A percentile compares a stretch with the other conserved stretches of the same genome.
phyloP scores from a whole-genome alignment of 257 asterid species.

The Linaria vulgaris region DNA sequence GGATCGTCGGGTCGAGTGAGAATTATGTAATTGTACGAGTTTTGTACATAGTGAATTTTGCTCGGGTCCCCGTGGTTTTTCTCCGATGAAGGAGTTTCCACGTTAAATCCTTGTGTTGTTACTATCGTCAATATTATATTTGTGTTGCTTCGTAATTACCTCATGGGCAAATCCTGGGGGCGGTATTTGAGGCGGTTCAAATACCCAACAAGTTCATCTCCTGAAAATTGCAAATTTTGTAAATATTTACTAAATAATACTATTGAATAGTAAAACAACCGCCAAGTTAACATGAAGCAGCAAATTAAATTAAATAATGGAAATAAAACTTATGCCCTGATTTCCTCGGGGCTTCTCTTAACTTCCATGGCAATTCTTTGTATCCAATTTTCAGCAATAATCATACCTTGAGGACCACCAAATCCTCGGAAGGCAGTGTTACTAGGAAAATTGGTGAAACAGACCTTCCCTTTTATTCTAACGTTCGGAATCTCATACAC shows the following conservation, averaged over 20 bases:
- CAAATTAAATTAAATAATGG: neutral
- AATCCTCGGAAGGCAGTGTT: conserved; percentile 98
- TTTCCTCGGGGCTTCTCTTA: conserved; percentile 81
- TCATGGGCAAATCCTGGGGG: no score
- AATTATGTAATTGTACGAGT: no score
- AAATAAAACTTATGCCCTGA: conserved; percentile 53
- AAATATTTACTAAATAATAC: neutral
- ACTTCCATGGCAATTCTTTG: conserved; percentile 85
- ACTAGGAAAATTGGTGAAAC: conserved; percentile 93
- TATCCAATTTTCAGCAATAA: conserved; percentile 94
- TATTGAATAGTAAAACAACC: conserved; percentile 8
- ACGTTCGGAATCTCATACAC: conserved; percentile 92
- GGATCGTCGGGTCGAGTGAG: no score
- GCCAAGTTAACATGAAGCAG: neutral
- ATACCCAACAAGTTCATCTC: no score
- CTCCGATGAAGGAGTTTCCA: no score
- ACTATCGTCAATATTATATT: no score
- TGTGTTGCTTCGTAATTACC: no score
- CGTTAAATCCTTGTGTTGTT: no score
- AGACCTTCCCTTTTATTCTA: conserved; percentile 70
- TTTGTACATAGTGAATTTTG: no score
- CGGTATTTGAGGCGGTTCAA: no score
- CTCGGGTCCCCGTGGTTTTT: no score
- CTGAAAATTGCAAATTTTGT: conserved; percentile 36
- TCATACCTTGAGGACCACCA: conserved; percentile 99